Evolutionary conservation across 2,329 filamentous ascomycete genomes (phyloP).

Genomic region (Tolypocladium tundrense): DNA sequence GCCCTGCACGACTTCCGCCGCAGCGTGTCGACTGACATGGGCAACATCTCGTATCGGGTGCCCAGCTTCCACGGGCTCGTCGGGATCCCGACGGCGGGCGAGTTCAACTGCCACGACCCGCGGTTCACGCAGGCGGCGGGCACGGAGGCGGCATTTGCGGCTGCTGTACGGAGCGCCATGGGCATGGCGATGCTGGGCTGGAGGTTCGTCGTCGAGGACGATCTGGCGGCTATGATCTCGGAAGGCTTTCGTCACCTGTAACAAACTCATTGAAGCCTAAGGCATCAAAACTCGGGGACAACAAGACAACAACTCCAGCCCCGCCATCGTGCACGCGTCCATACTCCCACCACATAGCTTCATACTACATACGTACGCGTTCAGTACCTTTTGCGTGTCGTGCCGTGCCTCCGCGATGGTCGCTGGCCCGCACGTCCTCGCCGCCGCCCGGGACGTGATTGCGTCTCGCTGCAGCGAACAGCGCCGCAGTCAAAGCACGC

Average conservation of each 20-base stretch:
- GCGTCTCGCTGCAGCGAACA: too few relatives aligned
- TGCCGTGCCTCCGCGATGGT: too few relatives aligned
- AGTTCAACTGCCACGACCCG: conserved; percentile 17
- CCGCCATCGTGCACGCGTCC: too few relatives aligned
- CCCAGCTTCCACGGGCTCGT: conserved; percentile 37
- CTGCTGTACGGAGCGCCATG: conserved; percentile 11
- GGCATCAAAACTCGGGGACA: too few relatives aligned
- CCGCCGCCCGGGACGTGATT: too few relatives aligned
- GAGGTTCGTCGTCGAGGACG: conserved; percentile 19
- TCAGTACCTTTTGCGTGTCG: too few relatives aligned
- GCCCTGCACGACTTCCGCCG: conserved; percentile 17
- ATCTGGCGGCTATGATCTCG: background rate
- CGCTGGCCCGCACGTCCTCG: too few relatives aligned
- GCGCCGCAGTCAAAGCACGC: too few relatives aligned
- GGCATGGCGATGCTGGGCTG: conserved; percentile 23
- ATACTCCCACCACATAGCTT: too few relatives aligned
- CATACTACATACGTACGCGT: too few relatives aligned
- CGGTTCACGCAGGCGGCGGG: conserved; percentile 25
- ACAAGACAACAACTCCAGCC: too few relatives aligned
- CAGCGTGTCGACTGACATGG: conserved; percentile 33
- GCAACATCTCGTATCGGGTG: conserved; percentile 33
- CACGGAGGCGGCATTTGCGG: conserved; percentile 23
- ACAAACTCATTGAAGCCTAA: background rate
- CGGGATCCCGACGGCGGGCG: conserved; percentile 24
- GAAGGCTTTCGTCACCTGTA: background rate